Evolutionary conservation across 1,284 basidiomycete genomes (phyloP), one percentile per base, ranked within the genome.

Genomic region (Leccinum cinnamomeum): DNA sequence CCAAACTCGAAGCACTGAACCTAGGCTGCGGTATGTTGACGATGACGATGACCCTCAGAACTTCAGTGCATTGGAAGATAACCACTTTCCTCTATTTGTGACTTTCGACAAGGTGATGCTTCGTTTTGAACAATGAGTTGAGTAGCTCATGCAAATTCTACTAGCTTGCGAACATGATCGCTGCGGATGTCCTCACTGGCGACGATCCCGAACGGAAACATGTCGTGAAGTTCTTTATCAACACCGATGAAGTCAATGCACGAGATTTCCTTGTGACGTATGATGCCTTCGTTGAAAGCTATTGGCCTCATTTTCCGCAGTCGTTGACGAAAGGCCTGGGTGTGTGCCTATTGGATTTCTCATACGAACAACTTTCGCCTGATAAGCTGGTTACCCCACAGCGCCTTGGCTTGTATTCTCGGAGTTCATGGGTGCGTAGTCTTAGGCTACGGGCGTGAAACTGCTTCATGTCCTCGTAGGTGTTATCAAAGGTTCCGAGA

Each of bases 21-120:
- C 74, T 5, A 74, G 77, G 1, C 84, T 63, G 67, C 66, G 41
- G 41, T 44, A 44, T 0, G 84, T 86, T 8, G 85, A 87, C 0
- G 75, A 78, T 30, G 81, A 79, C 1, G 77, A 82, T 61, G 75
- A 90, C 2, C 89, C 89, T 1, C 66, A 70, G 20, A 77, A 72
- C n/a, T 91, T 84, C 65, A 85, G 86, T 41, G 79, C 82, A 16
- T 75, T 91, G 3, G 68, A 77, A 30, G 87, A 88, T 39, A 69
- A 77, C 0, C 84, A 92, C 68, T 92, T 91, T 63, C 90, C 90
- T 0, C 71, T 91, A 61, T 92, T 92, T 63, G 69, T 89, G 8
- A 89, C 88, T 0, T 87, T 85, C 53, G 83, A 89, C 64, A 79
- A 81, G 63, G 89, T 89, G 64, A 41, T 77, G 65, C 53, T 28